These are phyloP conservation scores for Dothidotthia symphoricarpi DNA, from an alignment of 2,329 filamentous ascomycete species.

Conservation along the genomic window DNA sequence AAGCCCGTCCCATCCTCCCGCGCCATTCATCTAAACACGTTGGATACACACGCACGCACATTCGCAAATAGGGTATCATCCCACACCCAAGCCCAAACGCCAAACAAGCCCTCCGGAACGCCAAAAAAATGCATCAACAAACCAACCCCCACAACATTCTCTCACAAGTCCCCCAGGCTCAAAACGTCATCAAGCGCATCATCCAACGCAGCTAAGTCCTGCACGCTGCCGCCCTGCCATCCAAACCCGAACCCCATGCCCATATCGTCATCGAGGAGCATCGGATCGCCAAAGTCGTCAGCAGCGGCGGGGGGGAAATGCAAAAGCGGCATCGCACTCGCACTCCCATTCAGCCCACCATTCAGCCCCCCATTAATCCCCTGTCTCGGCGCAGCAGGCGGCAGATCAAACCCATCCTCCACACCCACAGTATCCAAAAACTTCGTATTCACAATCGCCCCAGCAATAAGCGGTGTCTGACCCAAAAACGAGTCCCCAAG, in stretches of 20 bases:
- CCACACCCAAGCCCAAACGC: conserved; percentile 8
- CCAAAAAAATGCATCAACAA: too few relatives aligned
- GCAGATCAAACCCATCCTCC: conserved; percentile 23
- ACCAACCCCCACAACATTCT: too few relatives aligned
- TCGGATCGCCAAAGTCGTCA: conserved; percentile 21
- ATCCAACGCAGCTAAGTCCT: conserved; percentile 30
- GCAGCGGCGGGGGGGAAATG: conserved; percentile 1
- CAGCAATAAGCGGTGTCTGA: conserved; percentile 72
- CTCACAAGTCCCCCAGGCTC: conserved; percentile 26
- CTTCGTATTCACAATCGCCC: conserved; percentile 63
- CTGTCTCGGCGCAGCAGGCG: conserved; percentile 9
- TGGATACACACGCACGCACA: too few relatives aligned
- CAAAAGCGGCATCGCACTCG: conserved; percentile 5
- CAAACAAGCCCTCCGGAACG: conserved; percentile 6
- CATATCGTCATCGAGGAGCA: conserved; percentile 39
- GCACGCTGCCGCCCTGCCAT: conserved; percentile 43
- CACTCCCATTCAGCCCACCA: conserved; percentile 8
- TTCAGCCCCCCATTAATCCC: conserved; percentile 17
- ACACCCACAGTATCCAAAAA: conserved; percentile 59
- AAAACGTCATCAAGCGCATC: conserved; percentile 43
- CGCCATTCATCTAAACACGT: too few relatives aligned
- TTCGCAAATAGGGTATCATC: conserved; percentile 17
- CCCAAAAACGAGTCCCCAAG: conserved; percentile 74
- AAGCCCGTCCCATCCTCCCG: too few relatives aligned
- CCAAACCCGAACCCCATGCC: conserved; percentile 26